Evolutionary conservation across 73 alveolate species (phyloP).

Genomic region (Blepharisma japonicum): DNA sequence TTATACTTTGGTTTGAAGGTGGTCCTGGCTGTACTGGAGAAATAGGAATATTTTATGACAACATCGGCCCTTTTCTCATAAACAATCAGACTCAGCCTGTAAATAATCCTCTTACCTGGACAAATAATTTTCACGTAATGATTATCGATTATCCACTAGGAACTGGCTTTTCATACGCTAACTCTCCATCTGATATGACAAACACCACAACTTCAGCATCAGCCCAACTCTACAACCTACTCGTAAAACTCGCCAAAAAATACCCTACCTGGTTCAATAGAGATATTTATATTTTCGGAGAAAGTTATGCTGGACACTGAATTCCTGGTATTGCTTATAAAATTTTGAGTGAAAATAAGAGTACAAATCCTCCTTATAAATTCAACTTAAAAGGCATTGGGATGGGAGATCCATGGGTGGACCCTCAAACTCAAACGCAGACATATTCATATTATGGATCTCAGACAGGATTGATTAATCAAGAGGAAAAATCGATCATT

Average conservation of each 20-base stretch:
- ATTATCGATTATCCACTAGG: constrained; percentile 58
- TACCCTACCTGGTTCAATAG: constrained; percentile 56
- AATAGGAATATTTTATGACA: constrained; percentile 63
- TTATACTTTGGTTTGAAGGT: constrained; percentile 80
- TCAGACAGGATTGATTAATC: not conserved
- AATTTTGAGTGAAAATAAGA: constrained; percentile 38
- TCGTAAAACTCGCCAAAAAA: constrained; percentile 46
- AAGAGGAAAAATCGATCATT: not conserved
- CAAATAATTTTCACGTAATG: constrained; percentile 47
- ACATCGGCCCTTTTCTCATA: constrained; percentile 61
- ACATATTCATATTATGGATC: not conserved
- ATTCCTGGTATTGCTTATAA: constrained; percentile 62
- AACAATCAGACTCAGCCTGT: constrained; percentile 5
- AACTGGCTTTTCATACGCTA: constrained; percentile 44
- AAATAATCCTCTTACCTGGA: constrained; percentile 25
- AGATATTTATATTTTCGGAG: constrained; percentile 74
- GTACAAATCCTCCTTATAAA: no score
- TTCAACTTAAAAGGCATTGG: constrained; percentile 49
- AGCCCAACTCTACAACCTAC: constrained; percentile 33
- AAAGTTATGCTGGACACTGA: constrained; percentile 82
- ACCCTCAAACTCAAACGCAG: constrained; percentile 31
- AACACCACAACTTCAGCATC: not conserved
- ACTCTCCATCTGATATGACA: not conserved
- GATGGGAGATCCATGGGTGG: constrained; percentile 57
- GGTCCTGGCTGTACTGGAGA: constrained; percentile 88